Conservation (phyloP, 306 rosid species). For the Coriaria nepalensis region DNA sequence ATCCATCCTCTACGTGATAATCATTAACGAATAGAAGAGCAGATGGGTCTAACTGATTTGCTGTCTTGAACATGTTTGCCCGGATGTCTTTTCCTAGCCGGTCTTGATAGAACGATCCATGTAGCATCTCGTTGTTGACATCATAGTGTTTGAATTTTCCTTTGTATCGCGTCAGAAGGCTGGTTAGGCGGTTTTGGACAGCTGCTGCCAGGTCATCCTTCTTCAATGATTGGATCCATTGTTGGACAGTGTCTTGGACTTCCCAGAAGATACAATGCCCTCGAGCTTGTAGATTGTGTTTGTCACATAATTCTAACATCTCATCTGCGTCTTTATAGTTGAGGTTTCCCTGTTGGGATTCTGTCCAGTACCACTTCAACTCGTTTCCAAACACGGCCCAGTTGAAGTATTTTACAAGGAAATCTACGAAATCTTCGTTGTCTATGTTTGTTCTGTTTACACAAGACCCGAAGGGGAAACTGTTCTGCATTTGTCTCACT, state of each 20-base stretch:
- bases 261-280: constrained; percentile 98
- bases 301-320: constrained; percentile 47
- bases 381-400: constrained; percentile 97
- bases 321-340: constrained; percentile 85
- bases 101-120: constrained; percentile 71
- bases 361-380: constrained; percentile 95
- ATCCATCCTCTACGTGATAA: constrained; percentile 76
- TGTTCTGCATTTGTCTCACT: constrained; percentile 49
- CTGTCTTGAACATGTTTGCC: constrained; percentile 72
- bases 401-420: constrained; percentile 64
- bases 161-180: constrained; percentile 57
- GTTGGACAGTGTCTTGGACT: constrained; percentile 53
- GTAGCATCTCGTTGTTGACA: constrained; percentile 91
- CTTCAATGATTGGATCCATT: constrained; percentile 51
- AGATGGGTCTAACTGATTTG: constrained; percentile 57
- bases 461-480: constrained; percentile 83
- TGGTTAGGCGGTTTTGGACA: constrained; percentile 54
- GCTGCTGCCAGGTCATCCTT: constrained; percentile 50
- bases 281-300: constrained; percentile 48
- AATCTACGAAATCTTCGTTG: constrained; percentile 73
- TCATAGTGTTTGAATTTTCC: constrained; percentile 79
- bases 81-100: constrained; percentile 59
- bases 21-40: constrained; percentile 62
- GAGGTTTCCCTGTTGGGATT: constrained; percentile 60
- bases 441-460: constrained; percentile 67